Conservation (phyloP, 1,139 yeast species). For the Blastobotrys serpentis region DNA sequence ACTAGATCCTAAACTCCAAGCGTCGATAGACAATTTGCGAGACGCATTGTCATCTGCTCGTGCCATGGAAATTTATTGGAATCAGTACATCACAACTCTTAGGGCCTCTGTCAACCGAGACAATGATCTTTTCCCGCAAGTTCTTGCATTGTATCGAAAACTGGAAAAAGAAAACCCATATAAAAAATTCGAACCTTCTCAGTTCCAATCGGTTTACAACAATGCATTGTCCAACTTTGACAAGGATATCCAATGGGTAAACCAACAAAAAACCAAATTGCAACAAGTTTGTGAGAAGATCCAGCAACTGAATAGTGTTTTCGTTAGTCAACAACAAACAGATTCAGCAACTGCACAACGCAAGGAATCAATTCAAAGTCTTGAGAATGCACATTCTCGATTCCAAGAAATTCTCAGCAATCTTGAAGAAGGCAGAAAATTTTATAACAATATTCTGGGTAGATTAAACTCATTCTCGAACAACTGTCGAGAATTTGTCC, state of each 20-base stretch:
- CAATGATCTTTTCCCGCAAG: conserved; percentile 32
- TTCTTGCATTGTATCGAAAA: conserved; percentile 27
- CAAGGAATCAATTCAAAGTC: conserved; percentile 50
- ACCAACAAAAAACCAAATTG: conserved; percentile 48
- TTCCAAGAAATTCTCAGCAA: conserved; percentile 59
- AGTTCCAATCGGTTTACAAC: conserved; percentile 36
- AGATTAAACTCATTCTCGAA: conserved; percentile 50
- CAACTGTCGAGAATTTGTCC: conserved; percentile 57
- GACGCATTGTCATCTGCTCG: conserved; percentile 38
- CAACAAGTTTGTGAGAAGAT: conserved; percentile 42
- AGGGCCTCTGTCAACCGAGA: conserved; percentile 33
- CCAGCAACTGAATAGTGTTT: conserved; percentile 22
- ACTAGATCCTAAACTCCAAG: conserved; percentile 45
- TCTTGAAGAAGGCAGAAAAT: conserved; percentile 65
- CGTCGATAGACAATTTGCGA: conserved; percentile 46
- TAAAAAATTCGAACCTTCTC: conserved; percentile 30
- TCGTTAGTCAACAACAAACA: conserved; percentile 14
- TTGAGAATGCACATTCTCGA: conserved; percentile 55
- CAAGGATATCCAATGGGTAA: conserved; percentile 44
- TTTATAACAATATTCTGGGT: conserved; percentile 61
- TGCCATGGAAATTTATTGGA: conserved; percentile 29
- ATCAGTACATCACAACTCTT: conserved; percentile 30
- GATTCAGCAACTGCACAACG: conserved; percentile 42
- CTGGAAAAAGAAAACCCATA: conserved; percentile 26
- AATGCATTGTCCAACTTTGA: conserved; percentile 39